Percentiles rank a stretch among this genome's conserved stretches.
These are phyloP conservation scores for Xylaria digitata DNA, from an alignment of 2,329 filamentous ascomycete species.

Conservation along the genomic window DNA sequence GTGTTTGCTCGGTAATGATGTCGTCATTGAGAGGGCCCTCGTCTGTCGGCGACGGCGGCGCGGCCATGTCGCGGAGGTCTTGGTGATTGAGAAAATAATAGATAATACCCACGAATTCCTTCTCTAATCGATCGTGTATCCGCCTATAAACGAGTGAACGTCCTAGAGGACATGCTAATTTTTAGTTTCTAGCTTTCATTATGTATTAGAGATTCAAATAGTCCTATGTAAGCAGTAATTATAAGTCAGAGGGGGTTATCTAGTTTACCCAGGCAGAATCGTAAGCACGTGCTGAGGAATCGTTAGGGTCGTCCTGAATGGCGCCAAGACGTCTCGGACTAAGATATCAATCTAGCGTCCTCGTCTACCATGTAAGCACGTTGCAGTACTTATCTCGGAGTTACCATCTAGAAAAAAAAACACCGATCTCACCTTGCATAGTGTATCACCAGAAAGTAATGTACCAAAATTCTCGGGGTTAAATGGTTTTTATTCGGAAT, in stretches of 20 bases:
- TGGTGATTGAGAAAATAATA: background rate
- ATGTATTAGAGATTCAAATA: background rate
- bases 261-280: background rate
- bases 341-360: too few species aligned
- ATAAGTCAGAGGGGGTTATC: background rate
- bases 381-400: too few species aligned
- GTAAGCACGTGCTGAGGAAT: background rate
- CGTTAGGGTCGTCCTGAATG: too few species aligned
- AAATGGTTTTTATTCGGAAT: too few species aligned
- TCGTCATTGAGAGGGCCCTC: constrained; percentile 25
- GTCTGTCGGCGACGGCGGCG: constrained; percentile 5
- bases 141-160: constrained; percentile 10
- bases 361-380: too few species aligned
- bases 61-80: constrained; percentile 22
- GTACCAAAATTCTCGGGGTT: too few species aligned
- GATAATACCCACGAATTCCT: background rate
- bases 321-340: too few species aligned
- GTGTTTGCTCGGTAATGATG: constrained; percentile 29
- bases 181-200: background rate
- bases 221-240: too few species aligned
- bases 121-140: background rate
- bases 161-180: constrained; percentile 4
- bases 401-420: too few species aligned
- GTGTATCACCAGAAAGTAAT: too few species aligned
- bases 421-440: too few species aligned